These are phyloP conservation scores for Fulvia fulva DNA, from an alignment of 2,329 filamentous ascomycete species.

Conservation along the genomic window DNA sequence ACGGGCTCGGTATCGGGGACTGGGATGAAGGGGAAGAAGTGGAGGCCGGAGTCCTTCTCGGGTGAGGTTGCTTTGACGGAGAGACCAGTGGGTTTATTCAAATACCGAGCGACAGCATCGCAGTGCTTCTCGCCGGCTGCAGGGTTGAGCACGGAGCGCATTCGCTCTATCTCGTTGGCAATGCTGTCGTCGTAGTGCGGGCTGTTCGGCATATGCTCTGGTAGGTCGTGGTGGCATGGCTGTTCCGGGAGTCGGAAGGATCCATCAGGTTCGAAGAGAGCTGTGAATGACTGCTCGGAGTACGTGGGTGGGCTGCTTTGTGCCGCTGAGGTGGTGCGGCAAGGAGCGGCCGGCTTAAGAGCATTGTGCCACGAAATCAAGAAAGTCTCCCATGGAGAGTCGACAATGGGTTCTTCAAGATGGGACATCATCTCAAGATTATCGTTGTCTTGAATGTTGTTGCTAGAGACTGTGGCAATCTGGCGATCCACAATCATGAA, in stretches of 20 bases:
- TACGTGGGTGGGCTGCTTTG: constrained; percentile 33
- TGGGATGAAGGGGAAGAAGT: constrained; percentile 55
- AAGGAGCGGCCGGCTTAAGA: constrained; percentile 58
- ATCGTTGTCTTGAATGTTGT: constrained; percentile 69
- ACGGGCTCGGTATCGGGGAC: constrained; percentile 34
- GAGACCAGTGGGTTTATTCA: constrained; percentile 45
- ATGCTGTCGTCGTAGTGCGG: constrained; percentile 63
- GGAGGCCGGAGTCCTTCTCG: constrained; percentile 24
- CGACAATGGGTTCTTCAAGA: constrained; percentile 71
- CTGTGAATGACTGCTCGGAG: constrained; percentile 30
- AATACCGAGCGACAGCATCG: constrained; percentile 59
- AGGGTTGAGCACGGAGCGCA: constrained; percentile 55
- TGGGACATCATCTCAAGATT: constrained; percentile 76
- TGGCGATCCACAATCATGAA: constrained; percentile 72
- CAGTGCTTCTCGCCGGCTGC: constrained; percentile 50
- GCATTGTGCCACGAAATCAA: constrained; percentile 64
- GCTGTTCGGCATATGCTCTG: constrained; percentile 55
- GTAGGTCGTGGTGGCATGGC: constrained; percentile 35
- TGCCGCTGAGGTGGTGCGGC: constrained; percentile 48
- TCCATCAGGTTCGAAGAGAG: constrained; percentile 31
- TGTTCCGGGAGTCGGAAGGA: constrained; percentile 24
- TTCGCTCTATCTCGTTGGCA: constrained; percentile 56
- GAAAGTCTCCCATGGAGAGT: constrained; percentile 70
- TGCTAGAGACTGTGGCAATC: constrained; percentile 68
- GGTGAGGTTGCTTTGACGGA: constrained; percentile 45